Conservation (phyloP, 139 green algal genomes). For the Micromonas commoda region DNA sequence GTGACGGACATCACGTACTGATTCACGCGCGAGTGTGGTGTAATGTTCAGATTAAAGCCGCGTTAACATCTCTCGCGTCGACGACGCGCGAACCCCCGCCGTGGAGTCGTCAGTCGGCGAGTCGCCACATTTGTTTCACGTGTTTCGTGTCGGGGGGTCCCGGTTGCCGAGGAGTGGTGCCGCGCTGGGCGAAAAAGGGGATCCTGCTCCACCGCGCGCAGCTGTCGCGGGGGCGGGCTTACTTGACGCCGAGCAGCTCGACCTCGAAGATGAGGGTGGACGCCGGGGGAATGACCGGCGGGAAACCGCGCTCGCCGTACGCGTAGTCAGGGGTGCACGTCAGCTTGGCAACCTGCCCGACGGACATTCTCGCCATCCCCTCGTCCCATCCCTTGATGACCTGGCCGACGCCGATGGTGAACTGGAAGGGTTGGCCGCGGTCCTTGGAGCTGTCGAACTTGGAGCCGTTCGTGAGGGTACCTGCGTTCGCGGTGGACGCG, state of each 20-base stretch:
- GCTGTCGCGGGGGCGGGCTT: too few relatives aligned
- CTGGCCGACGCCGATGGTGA: slow-evolving; percentile 29
- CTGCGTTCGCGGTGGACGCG: slow-evolving; percentile 1
- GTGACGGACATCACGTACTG: slow-evolving; percentile 26
- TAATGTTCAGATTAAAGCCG: too few relatives aligned
- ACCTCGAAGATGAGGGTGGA: slow-evolving; percentile 66
- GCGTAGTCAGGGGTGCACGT: slow-evolving; percentile 48
- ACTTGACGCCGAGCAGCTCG: slow-evolving; percentile 45
- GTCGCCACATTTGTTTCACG: too few relatives aligned
- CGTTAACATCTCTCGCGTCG: too few relatives aligned
- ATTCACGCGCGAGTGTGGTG: too few relatives aligned
- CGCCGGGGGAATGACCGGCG: slow-evolving; percentile 51
- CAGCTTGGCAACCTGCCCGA: slow-evolving; percentile 72
- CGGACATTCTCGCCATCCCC: slow-evolving; percentile 60
- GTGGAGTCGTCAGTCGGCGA: too few relatives aligned
- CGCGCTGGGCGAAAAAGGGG: too few relatives aligned
- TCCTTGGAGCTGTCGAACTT: slow-evolving; percentile 68
- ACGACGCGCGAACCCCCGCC: too few relatives aligned
- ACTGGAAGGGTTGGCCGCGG: slow-evolving; percentile 42
- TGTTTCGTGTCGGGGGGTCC: too few relatives aligned
- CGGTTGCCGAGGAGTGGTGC: too few relatives aligned
- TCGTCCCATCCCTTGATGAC: slow-evolving; percentile 30
- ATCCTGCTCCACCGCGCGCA: too few relatives aligned
- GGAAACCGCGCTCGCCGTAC: slow-evolving; percentile 34
- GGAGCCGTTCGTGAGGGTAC: slow-evolving; percentile 49